Evolutionary conservation across 495 filamentous ascomycete species (phyloP), one percentile per base, ranked within the genome.

Genomic region (Podospora pseudopauciseta): DNA sequence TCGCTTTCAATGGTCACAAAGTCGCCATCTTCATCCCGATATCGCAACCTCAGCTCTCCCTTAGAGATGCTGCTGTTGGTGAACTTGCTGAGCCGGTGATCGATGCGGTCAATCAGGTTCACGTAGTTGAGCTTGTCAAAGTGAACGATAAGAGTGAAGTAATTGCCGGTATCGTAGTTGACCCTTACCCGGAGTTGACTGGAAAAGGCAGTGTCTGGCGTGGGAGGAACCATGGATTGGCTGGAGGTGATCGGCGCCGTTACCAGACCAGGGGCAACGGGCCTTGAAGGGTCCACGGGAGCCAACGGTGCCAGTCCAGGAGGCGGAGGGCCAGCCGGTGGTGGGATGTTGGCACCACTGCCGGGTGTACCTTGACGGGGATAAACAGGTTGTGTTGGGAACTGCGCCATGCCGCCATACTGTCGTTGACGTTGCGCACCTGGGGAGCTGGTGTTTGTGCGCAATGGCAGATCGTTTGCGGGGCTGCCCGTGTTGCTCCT

Each of bases 181-280:
- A 99, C 93, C 78, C 93, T 96, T 64, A 97, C 93, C 76, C 97
- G 97, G 64, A 99, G 85, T 72, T 98, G 96, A 18, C 89, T 91
- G 5, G 92, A 87, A 72, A 89, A 83, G 5, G 87, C 80, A 60
- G 89, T 80, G 34, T 86, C 87, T 39, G 77, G 71, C 15, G 83
- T 87, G 3, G 71, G 71, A 7, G 71, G 68, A 30, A 84, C 80
- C 49, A 79, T 70, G 4, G 72, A 80, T 79, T 70, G 83, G 5
- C 69, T 60, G 0, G 67, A 65, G 1, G 53, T 61, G 20, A 79
- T 71, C 11, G 79, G 77, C 7, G 75, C 79, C 20, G 74, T 80
- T 5, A 66, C 74, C 4, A 78, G 73, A 1, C 74, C 67, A 1
- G 79, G 78, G 1, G 79, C 70, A 1, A 74, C 70, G 18, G 67